Base-by-base conservation (phyloP, 106 monocot species). In the Gastrodia elata region DNA sequence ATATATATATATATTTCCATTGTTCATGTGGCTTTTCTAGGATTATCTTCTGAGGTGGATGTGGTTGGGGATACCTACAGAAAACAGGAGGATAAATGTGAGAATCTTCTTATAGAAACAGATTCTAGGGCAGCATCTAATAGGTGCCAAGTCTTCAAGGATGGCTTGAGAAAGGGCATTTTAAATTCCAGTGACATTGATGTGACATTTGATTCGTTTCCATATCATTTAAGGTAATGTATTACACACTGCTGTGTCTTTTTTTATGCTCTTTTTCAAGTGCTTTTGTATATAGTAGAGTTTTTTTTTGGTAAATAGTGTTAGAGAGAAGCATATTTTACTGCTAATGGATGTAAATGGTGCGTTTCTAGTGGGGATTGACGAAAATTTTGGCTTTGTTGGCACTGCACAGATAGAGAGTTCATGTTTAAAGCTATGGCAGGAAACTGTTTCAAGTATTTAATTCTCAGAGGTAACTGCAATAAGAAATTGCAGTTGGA, bases 181-280 rank as follows among this genome's bases (percentile, higher is more conserved):
- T 52, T 93, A 42, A 82, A 70, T 78, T 76, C 88, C n/a, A 82
- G 46, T 36, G 79, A 93, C 72, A 85, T 91, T 27, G 75, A 88
- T 76, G 77, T 84, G 64, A 87, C 93, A 3, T 91, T 99, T 79
- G 88, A 93, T 48, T 80, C 77, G 73, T 99, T 99, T 74, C 93
- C 98, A 6, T 99, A 99, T 71, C 93, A 85, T 72, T 72, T 99
- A 64, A 99, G 98, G 98, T 99, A 65, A 35, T 24, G 20, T 24
- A 67, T 67, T 61, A 0, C 20, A 18, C 16, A 27, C 9, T 64
- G 64, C 3, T 64, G 6, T 14, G 13, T 15, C 65, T 65, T 26
- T 26, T 25, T 25, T 4, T 58, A 27, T 61, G 33, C 3, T 30
- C 61, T 61, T 61, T 2, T 32, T n/a, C 27, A 61, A 67, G n/a